Conservation (phyloP, 2,329 filamentous ascomycete species). For the Rutstroemia sydowiana region DNA sequence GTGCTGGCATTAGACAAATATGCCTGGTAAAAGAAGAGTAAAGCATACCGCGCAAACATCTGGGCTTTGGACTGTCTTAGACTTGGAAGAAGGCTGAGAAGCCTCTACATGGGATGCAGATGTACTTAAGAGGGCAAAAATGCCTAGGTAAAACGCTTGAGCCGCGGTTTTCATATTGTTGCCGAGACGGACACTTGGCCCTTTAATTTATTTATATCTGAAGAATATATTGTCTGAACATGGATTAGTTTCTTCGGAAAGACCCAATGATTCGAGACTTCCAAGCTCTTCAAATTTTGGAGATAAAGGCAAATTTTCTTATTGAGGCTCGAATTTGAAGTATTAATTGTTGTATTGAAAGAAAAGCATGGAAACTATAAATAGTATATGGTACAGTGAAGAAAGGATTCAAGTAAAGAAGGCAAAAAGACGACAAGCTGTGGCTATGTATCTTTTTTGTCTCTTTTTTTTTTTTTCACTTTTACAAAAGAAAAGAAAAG, state of each 20-base stretch:
- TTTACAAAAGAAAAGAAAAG: too few relatives aligned
- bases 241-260: background rate
- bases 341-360: background rate
- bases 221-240: background rate
- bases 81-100: constrained; percentile 10
- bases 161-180: constrained; percentile 44
- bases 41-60: constrained; percentile 33
- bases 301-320: background rate
- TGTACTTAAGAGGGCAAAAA: constrained; percentile 49
- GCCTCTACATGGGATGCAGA: constrained; percentile 38
- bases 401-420: background rate
- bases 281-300: background rate
- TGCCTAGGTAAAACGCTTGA: constrained; percentile 52
- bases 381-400: background rate
- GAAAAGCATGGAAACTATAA: background rate
- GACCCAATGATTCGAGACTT: background rate
- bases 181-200: constrained; percentile 19
- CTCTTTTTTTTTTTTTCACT: too few relatives aligned
- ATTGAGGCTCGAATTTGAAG: constrained; percentile 2
- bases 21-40: constrained; percentile 24
- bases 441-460: too few relatives aligned
- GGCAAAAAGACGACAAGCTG: background rate
- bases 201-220: constrained; percentile 5
- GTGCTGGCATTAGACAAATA: constrained; percentile 28
- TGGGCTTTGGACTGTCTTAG: constrained; percentile 33